Conservation (phyloP, 768 basidiomycete genomes). For the Clitopilus hobsonii region DNA sequence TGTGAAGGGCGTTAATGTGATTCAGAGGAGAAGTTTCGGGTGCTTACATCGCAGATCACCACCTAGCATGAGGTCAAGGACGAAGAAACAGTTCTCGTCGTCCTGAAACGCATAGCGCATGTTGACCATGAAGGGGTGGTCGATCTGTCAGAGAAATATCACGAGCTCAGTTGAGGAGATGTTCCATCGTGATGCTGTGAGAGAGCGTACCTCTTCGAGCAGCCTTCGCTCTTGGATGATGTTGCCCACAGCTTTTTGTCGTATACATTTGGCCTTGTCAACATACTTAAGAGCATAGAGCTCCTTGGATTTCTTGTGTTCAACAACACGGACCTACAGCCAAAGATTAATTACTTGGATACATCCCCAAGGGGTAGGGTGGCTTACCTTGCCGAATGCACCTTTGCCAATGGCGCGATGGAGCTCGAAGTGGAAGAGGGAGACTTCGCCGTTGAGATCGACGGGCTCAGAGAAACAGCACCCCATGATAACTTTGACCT, state of each 20-base stretch:
- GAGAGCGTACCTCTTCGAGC: conserved; percentile 73
- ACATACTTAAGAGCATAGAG: conserved; percentile 97
- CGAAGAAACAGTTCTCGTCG: conserved; percentile 97
- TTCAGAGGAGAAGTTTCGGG: conserved; percentile 3
- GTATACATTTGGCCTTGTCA: conserved; percentile 89
- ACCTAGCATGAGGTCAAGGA: conserved; percentile 93
- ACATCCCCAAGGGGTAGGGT: conserved; percentile 5
- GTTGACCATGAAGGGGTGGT: conserved; percentile 87
- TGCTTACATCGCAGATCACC: conserved; percentile 87
- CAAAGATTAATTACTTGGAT: conserved; percentile 6
- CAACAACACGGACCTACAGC: conserved; percentile 87
- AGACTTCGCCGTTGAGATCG: conserved; percentile 82
- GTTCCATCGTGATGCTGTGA: conserved; percentile 3
- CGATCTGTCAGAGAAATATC: conserved; percentile 49
- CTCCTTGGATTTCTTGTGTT: conserved; percentile 90
- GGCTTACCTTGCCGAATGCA: conserved; percentile 91
- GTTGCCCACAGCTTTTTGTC: conserved; percentile 88
- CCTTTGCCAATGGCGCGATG: conserved; percentile 95
- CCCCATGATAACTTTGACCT: conserved; percentile 45
- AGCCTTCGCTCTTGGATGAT: conserved; percentile 91
- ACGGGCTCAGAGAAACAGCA: conserved; percentile 71
- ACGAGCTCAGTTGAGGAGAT: conserved; percentile 4
- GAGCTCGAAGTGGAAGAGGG: conserved; percentile 95
- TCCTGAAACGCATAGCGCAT: conserved; percentile 96
- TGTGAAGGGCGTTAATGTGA: conserved; percentile 22